A percentile compares a stretch with the other conserved stretches of the same genome.
Evolutionary conservation across 768 basidiomycete genomes (phyloP).

Genomic region (Dictyophora rubrovolvata): DNA sequence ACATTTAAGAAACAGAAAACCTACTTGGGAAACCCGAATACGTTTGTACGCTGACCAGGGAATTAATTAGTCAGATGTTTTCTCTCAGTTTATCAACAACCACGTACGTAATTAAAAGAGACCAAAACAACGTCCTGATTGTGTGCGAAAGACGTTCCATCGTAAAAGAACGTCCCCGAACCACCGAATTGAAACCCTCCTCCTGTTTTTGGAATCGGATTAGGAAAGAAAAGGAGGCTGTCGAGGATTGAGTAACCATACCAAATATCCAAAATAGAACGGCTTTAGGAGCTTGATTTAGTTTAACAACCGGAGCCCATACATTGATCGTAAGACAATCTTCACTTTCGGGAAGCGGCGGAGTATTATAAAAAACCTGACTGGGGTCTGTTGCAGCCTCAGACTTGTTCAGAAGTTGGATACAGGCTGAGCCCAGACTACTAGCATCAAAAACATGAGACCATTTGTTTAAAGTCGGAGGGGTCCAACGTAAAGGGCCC

Average conservation of each 20-base stretch:
- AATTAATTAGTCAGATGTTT: neutral
- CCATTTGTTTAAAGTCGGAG: slow-evolving; percentile 4
- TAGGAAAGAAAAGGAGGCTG: neutral
- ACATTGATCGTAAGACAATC: slow-evolving; percentile 8
- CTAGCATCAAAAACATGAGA: neutral
- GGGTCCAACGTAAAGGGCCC: neutral
- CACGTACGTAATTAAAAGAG: slow-evolving; percentile 6
- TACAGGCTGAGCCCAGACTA: neutral
- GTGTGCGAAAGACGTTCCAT: slow-evolving; percentile 2
- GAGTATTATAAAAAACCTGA: slow-evolving; percentile 7
- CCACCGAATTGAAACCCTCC: slow-evolving; percentile 6
- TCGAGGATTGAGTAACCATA: neutral
- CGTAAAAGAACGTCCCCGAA: slow-evolving; percentile 7
- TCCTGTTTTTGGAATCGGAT: neutral
- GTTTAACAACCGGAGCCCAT: slow-evolving; percentile 1
- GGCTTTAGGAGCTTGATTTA: neutral
- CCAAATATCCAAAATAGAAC: slow-evolving; percentile 9
- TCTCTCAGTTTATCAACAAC: neutral
- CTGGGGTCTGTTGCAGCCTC: neutral
- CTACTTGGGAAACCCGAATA: slow-evolving; percentile 9
- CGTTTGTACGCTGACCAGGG: slow-evolving; percentile 2
- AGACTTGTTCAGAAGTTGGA: slow-evolving; percentile 2
- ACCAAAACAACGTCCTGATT: slow-evolving; percentile 8
- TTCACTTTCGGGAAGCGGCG: slow-evolving; percentile 7
- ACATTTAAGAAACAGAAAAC: neutral